Base-by-base conservation (phyloP, 2,329 filamentous ascomycete species). In the Fusarium sp. region DNA sequence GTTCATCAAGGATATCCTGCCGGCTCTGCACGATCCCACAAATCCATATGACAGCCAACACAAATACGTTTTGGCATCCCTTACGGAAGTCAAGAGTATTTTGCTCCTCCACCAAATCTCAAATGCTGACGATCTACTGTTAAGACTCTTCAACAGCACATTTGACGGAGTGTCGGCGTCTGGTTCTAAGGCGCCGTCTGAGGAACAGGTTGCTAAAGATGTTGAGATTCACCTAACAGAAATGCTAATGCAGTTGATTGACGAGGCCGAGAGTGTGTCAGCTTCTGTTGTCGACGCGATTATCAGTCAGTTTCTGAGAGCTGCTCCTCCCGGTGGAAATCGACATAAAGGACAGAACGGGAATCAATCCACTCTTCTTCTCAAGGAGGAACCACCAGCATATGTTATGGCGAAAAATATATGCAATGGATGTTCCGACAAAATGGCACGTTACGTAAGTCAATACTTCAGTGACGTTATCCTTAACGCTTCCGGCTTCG, bases 401-500 rank as follows among this genome's bases (percentile, higher is more conserved):
- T 99, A 99, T 83, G 92, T 96, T 79, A 97, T 98, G 93, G 95
- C 96, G 27, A 97, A 97, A 82, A 93, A 93, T 5, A 91, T 99
- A 48, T 99, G 96, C 84, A 96, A 94, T 77, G 89, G 89, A 23
- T 97, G 92, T 75, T 90, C 93, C 2, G 95, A 98, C 75, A 97
- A 97, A 82, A 98, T 99, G 95, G 92, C 94, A 3, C 92, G 94
- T 69, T 94, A 97, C 74, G 92, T 98, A 62, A 95, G 94, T 74
- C 94, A 97, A 78, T 99, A 98, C 81, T 99, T 99, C 80, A 97
- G 94, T 82, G 94, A 97, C 63, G 94, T 98, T 57, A 97, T 99
- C 64, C 91, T 98, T 69, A 94, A 98, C 78, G 93, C 94, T 7
- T 94, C 91, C 41, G 89, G 85, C 18, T 86, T 89, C 49, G 85